These are phyloP conservation scores for Laburnicola sp. DNA, from an alignment of 2,329 filamentous ascomycete genomes.

Conservation along the genomic window DNA sequence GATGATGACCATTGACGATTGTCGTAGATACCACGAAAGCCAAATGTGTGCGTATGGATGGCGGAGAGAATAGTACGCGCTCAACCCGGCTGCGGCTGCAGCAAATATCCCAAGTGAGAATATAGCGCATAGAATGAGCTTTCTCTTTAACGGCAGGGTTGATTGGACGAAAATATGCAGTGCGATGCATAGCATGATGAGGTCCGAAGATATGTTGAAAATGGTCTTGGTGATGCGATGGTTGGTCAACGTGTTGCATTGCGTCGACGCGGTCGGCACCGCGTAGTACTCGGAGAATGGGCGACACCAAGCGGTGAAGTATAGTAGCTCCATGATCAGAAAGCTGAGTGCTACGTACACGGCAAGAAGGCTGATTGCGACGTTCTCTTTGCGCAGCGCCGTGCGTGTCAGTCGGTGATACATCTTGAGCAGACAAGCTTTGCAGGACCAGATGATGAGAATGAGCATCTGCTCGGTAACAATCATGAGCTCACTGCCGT, in stretches of 20 bases:
- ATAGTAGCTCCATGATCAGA: slow-evolving; percentile 52
- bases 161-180: slow-evolving; percentile 52
- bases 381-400: slow-evolving; percentile 30
- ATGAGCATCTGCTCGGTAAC: slow-evolving; percentile 59
- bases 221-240: slow-evolving; percentile 47
- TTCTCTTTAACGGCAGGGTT: slow-evolving; percentile 51
- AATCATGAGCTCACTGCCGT: slow-evolving; percentile 54
- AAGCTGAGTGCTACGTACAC: slow-evolving; percentile 54
- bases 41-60: slow-evolving; percentile 30
- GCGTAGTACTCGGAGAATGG: slow-evolving; percentile 58
- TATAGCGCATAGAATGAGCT: slow-evolving; percentile 58
- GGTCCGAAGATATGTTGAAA: slow-evolving; percentile 52
- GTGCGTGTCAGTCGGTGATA: slow-evolving; percentile 55
- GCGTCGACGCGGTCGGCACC: slow-evolving; percentile 48
- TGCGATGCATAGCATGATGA: slow-evolving; percentile 51
- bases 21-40: slow-evolving; percentile 41
- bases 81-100: slow-evolving; percentile 53
- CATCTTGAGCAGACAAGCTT: slow-evolving; percentile 58
- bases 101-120: slow-evolving; percentile 60
- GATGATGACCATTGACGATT: slow-evolving; percentile 39
- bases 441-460: slow-evolving; percentile 56
- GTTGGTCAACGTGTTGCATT: slow-evolving; percentile 39
- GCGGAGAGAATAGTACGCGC: slow-evolving; percentile 49
- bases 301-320: slow-evolving; percentile 59
- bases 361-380: slow-evolving; percentile 50